A percentile compares a stretch with the other conserved stretches of the same genome.
Evolutionary conservation across 352 stramenopile species (phyloP).

Genomic region (Globisporangium orthogonon): DNA sequence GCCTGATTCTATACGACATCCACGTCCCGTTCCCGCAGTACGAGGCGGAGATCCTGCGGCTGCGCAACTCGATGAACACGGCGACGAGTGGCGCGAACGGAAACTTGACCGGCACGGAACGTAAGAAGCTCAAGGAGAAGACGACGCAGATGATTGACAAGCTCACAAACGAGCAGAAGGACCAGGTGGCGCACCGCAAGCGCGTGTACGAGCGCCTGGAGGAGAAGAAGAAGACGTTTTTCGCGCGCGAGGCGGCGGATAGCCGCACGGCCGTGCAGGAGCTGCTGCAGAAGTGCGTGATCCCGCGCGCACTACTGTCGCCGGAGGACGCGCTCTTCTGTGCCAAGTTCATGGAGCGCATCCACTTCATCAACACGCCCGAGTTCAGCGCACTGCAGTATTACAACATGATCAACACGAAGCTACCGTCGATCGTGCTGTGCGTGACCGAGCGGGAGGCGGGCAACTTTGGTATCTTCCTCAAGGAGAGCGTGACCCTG

Average conservation of each 20-base stretch:
- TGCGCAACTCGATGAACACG: slow-evolving; percentile 51
- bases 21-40: slow-evolving; percentile 83
- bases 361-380: slow-evolving; percentile 70
- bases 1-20: slow-evolving; percentile 83
- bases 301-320: slow-evolving; percentile 68
- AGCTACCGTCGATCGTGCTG: slow-evolving; percentile 71
- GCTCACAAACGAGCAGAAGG: slow-evolving; percentile 79
- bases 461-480: slow-evolving; percentile 81
- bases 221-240: slow-evolving; percentile 63
- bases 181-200: slow-evolving; percentile 81
- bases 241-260: slow-evolving; percentile 28
- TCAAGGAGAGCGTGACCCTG: slow-evolving; percentile 71
- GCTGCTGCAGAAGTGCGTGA: slow-evolving; percentile 76
- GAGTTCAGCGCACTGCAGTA: slow-evolving; percentile 78
- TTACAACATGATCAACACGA: slow-evolving; percentile 71
- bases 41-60: slow-evolving; percentile 69
- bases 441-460: slow-evolving; percentile 83
- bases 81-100: slow-evolving; percentile 12
- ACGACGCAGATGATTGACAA: slow-evolving; percentile 75
- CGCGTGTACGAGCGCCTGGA: slow-evolving; percentile 77
- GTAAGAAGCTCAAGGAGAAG: slow-evolving; percentile 82
- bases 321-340: slow-evolving; percentile 81
- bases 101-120: slow-evolving; percentile 37
- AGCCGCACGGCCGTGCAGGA: slow-evolving; percentile 52
- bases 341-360: slow-evolving; percentile 80